Conservation (phyloP, 1,139 yeast genomes). For the Kodamaea ohmeri region DNA sequence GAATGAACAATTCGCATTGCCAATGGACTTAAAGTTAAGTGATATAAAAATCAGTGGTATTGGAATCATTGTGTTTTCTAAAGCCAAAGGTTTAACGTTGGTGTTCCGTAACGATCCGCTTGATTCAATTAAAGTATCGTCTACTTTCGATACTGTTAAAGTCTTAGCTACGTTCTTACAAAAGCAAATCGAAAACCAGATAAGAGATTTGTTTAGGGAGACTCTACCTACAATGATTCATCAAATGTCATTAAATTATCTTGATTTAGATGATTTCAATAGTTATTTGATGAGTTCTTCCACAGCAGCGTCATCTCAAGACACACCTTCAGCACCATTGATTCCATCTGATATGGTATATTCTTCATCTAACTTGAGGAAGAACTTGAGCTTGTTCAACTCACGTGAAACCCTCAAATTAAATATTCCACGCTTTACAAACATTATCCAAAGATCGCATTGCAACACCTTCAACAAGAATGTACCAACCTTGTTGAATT, state of each 20-base stretch:
- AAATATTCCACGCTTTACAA: constrained; percentile 56
- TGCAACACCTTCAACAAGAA: constrained; percentile 41
- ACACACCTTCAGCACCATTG: not conserved
- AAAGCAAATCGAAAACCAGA: constrained; percentile 76
- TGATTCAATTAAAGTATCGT: constrained; percentile 75
- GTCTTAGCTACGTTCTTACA: constrained; percentile 80
- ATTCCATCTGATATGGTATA: constrained; percentile 12
- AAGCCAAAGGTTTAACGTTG: constrained; percentile 77
- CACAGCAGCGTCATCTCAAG: not conserved
- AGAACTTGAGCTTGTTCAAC: constrained; percentile 66
- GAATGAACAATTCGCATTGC: constrained; percentile 69
- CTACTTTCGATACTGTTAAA: constrained; percentile 82
- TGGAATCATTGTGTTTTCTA: constrained; percentile 78
- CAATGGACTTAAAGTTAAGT: constrained; percentile 71
- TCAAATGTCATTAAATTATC: constrained; percentile 70
- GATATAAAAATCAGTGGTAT: constrained; percentile 76
- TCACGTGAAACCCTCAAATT: constrained; percentile 78
- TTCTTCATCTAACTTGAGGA: constrained; percentile 54
- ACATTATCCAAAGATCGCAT: constrained; percentile 55
- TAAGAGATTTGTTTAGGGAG: constrained; percentile 77
- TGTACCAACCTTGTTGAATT: constrained; percentile 39
- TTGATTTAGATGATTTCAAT: constrained; percentile 42
- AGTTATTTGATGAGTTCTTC: constrained; percentile 4
- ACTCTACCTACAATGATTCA: constrained; percentile 80
- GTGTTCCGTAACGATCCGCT: constrained; percentile 89